Evolutionary conservation across 495 filamentous ascomycete species (phyloP).

Genomic region (Penicillium goetzii): DNA sequence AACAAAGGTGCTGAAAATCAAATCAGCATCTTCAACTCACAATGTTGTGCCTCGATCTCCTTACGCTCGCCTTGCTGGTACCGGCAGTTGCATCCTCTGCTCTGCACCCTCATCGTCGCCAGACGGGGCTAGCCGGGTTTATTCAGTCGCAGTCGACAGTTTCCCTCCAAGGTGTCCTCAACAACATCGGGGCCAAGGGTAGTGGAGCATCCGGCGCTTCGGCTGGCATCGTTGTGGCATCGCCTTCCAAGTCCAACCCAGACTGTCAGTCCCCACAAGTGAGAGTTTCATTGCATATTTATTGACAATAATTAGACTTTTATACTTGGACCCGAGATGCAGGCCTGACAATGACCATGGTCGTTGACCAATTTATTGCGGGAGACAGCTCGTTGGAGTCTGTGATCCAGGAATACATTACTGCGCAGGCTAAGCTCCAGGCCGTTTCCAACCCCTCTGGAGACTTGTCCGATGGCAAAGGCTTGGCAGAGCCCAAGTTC

Average conservation of each 20-base stretch:
- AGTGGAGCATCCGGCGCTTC: constrained; percentile 46
- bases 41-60: constrained; percentile 20
- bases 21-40: neutral
- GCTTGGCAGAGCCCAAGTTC: constrained; percentile 67
- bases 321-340: constrained; percentile 68
- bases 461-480: constrained; percentile 50
- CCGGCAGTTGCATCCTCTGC: constrained; percentile 20
- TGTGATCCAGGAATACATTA: constrained; percentile 59
- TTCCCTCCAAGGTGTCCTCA: constrained; percentile 57
- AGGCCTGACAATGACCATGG: constrained; percentile 56
- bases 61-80: constrained; percentile 22
- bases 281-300: neutral
- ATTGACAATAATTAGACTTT: constrained; percentile 46
- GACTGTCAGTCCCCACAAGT: constrained; percentile 48
- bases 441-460: constrained; percentile 45
- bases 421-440: constrained; percentile 59
- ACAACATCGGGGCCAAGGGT: constrained; percentile 61
- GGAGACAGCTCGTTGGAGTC: constrained; percentile 49
- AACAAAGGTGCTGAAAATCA: neutral
- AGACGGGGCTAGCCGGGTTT: constrained; percentile 49
- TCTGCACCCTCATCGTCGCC: constrained; percentile 17
- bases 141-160: constrained; percentile 57
- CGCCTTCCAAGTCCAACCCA: constrained; percentile 56
- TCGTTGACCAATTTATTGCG: constrained; percentile 55
- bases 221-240: constrained; percentile 58